phyloP scores from a whole-genome alignment of 352 stramenopile species.

The Pythium angustatum region DNA sequence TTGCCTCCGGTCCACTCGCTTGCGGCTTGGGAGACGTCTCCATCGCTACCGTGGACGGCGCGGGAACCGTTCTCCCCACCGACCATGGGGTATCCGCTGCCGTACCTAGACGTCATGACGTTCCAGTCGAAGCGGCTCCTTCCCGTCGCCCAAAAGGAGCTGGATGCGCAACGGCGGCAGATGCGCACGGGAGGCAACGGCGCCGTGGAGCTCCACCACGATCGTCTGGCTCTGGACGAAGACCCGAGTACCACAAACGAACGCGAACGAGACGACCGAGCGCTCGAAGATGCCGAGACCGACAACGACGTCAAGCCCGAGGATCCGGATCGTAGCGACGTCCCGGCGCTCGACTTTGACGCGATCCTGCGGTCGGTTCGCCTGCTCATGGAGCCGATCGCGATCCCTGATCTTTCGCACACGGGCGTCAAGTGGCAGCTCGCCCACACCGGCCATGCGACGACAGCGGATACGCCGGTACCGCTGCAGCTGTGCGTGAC shows the following conservation, averaged over 20 bases:
- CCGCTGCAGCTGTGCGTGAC: conserved; percentile 27
- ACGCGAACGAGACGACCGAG: too few relatives aligned
- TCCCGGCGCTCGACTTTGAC: conserved; percentile 29
- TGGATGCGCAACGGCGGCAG: conserved; percentile 26
- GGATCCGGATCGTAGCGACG: not conserved
- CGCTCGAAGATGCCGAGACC: too few relatives aligned
- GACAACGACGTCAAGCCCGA: not conserved
- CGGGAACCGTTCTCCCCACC: conserved; percentile 23
- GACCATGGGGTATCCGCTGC: conserved; percentile 31
- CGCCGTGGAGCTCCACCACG: not conserved
- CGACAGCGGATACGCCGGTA: not conserved
- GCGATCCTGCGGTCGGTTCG: conserved; percentile 36
- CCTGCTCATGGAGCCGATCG: conserved; percentile 61
- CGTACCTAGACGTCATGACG: conserved; percentile 66
- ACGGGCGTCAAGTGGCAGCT: conserved; percentile 41
- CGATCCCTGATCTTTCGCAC: conserved; percentile 59
- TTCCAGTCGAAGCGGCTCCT: conserved; percentile 64
- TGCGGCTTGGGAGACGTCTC: not conserved
- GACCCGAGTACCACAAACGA: conserved; percentile 3
- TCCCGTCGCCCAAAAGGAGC: conserved; percentile 35
- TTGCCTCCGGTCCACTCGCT: too few relatives aligned
- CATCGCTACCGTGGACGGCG: not conserved
- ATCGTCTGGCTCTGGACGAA: conserved; percentile 2
- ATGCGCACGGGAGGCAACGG: not conserved
- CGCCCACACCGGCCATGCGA: not conserved